Conservation (phyloP, 208 protist species). For the Spongospora subterranea region DNA sequence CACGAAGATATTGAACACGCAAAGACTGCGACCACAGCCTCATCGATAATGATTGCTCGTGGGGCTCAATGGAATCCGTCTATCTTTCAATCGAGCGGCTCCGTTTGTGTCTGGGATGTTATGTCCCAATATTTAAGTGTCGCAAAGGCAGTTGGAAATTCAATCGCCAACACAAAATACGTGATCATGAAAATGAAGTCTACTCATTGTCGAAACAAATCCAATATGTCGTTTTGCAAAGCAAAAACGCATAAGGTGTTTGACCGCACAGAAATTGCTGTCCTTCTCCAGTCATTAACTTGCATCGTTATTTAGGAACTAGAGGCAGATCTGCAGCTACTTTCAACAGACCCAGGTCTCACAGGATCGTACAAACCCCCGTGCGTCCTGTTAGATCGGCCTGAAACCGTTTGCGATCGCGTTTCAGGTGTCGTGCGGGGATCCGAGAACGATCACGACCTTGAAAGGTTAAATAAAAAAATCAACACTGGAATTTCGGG, state of each 20-base stretch:
- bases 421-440: too few species aligned
- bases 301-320: background rate
- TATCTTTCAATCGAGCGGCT: slow-evolving; percentile 78
- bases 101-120: slow-evolving; percentile 72
- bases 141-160: background rate
- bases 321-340: background rate
- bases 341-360: background rate
- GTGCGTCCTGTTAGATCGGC: background rate
- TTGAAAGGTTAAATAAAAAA: too few species aligned
- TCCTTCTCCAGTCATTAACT: background rate
- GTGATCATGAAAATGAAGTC: slow-evolving; percentile 50
- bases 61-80: slow-evolving; percentile 89
- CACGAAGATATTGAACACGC: slow-evolving; percentile 63
- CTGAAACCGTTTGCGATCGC: too few species aligned
- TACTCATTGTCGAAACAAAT: background rate
- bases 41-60: slow-evolving; percentile 90
- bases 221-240: background rate
- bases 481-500: too few species aligned
- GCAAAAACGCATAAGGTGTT: background rate
- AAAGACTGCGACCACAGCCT: slow-evolving; percentile 73
- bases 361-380: slow-evolving; percentile 10
- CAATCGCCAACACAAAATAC: slow-evolving; percentile 62
- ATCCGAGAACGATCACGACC: too few species aligned
- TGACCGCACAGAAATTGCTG: background rate
- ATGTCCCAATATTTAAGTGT: slow-evolving; percentile 56